Conservation (phyloP, 176 grass and related monocot genomes). For the Aegilops bicornis region DNA sequence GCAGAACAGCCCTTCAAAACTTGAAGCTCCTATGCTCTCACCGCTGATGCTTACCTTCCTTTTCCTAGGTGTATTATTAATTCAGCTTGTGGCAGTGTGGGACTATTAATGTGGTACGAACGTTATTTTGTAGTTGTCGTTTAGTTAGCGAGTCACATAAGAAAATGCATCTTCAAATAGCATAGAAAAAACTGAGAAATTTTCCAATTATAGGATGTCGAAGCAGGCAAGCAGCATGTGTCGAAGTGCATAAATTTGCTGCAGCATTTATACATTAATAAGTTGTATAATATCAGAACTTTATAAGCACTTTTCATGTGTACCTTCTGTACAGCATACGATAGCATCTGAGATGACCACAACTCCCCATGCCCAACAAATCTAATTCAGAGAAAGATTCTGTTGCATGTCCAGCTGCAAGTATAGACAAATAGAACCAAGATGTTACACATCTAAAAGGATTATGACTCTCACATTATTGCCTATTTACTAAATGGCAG, state of each 20-base stretch:
- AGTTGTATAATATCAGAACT: not conserved
- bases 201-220: not conserved
- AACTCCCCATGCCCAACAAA: slow-evolving; percentile 96
- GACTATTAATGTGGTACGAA: not conserved
- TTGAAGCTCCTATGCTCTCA: not conserved
- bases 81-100: not conserved
- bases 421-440: slow-evolving; percentile 28
- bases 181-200: not conserved
- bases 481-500: not conserved
- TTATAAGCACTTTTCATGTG: slow-evolving; percentile 15
- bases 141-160: slow-evolving; percentile 3
- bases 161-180: not conserved
- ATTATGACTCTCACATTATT: not conserved
- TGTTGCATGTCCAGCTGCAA: slow-evolving; percentile 95
- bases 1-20: not conserved
- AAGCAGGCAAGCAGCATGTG: not conserved
- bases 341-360: slow-evolving; percentile 97
- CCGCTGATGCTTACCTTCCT: not conserved
- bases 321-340: slow-evolving; percentile 91
- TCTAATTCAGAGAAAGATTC: slow-evolving; percentile 97
- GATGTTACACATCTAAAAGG: slow-evolving; percentile 5
- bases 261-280: slow-evolving; percentile 6
- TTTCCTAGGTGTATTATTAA: slow-evolving; percentile 4
- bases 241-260: slow-evolving; percentile 5
- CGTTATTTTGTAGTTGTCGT: not conserved